phyloP scores from a whole-genome alignment of 2,329 filamentous ascomycete species.

The Chaetomium olivaceum region DNA sequence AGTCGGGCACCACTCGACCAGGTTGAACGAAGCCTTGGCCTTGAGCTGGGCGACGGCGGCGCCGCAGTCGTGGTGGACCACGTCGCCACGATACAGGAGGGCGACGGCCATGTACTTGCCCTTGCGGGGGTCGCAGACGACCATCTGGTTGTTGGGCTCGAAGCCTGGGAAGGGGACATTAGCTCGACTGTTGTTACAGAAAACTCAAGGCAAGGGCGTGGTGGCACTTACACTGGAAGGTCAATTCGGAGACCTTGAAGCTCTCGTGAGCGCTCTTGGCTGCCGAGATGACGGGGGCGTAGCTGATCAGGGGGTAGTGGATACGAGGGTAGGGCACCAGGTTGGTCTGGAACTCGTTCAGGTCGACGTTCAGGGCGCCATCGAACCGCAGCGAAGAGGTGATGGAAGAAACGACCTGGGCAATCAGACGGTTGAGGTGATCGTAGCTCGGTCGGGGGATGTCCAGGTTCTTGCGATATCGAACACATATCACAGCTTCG shows the following conservation, averaged over 20 bases:
- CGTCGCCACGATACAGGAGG: slow-evolving; percentile 70
- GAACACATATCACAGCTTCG: slow-evolving; percentile 73
- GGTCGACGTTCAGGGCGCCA: slow-evolving; percentile 70
- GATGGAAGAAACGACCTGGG: slow-evolving; percentile 73
- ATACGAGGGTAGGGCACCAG: slow-evolving; percentile 73
- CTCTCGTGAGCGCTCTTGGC: slow-evolving; percentile 81
- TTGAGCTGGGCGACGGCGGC: slow-evolving; percentile 67
- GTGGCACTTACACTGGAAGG: slow-evolving; percentile 64
- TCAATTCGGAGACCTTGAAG: slow-evolving; percentile 80
- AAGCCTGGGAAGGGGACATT: slow-evolving; percentile 53
- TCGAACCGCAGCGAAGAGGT: slow-evolving; percentile 72
- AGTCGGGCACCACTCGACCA: slow-evolving; percentile 74
- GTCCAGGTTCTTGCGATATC: slow-evolving; percentile 72
- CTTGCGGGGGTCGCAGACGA: slow-evolving; percentile 71
- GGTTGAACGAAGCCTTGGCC: slow-evolving; percentile 70
- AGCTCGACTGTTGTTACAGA: background rate
- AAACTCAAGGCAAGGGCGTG: background rate
- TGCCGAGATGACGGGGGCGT: slow-evolving; percentile 69
- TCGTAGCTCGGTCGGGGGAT: slow-evolving; percentile 69
- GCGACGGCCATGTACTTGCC: slow-evolving; percentile 77
- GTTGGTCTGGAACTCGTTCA: slow-evolving; percentile 79
- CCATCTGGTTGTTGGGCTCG: slow-evolving; percentile 79
- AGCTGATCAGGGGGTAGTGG: slow-evolving; percentile 73
- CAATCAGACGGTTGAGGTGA: slow-evolving; percentile 72
- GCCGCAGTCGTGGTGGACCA: slow-evolving; percentile 69